Conservation (phyloP, 352 stramenopile genomes). For the Phytophthora syringae region DNA sequence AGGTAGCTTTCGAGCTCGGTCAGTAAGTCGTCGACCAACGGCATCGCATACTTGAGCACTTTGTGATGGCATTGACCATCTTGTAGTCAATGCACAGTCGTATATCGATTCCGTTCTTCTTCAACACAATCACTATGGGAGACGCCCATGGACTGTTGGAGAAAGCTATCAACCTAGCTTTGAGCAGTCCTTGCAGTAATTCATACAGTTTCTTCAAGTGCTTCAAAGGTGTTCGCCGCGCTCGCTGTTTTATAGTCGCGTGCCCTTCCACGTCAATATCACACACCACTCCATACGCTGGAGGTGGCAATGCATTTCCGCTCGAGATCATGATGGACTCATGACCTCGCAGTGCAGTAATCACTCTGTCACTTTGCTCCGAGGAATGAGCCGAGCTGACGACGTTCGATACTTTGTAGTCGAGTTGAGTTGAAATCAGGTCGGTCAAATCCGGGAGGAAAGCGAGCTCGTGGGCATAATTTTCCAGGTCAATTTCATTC, state of each 20-base stretch:
- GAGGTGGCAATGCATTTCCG: neutral
- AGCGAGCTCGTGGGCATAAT: neutral
- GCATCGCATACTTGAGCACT: neutral
- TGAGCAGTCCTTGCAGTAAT: neutral
- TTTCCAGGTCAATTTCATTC: neutral
- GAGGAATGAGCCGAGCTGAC: neutral
- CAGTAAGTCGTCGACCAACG: neutral
- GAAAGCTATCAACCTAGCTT: neutral
- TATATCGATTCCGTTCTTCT: slow-evolving; percentile 5
- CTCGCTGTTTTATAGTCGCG: neutral
- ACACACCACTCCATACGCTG: neutral
- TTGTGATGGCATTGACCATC: slow-evolving; percentile 1
- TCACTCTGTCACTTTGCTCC: neutral
- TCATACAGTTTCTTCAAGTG: neutral
- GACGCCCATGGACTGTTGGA: neutral
- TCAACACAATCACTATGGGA: neutral
- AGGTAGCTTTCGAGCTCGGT: neutral
- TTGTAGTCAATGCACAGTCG: slow-evolving; percentile 1
- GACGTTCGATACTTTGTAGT: neutral
- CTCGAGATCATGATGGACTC: neutral
- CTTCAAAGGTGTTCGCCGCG: neutral
- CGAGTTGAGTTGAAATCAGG: neutral
- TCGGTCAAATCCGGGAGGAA: neutral
- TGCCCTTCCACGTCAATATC: slow-evolving; percentile 1
- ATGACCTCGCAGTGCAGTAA: neutral